phyloP scores from a whole-genome alignment of 106 monocot species.

The Dendrobium chrysotoxum region DNA sequence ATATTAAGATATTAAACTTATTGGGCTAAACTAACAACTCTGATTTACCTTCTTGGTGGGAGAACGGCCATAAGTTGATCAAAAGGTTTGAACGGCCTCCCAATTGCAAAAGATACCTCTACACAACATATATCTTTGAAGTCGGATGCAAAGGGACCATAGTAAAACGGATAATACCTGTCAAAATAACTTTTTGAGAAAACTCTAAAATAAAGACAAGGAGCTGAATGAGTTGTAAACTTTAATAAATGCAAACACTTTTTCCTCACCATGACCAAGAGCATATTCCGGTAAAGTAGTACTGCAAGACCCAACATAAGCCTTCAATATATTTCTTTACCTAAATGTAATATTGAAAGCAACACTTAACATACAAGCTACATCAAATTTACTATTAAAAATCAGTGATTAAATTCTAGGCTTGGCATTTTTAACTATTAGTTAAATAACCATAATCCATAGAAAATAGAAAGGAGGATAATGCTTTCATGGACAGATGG shows the following conservation, averaged over 20 bases:
- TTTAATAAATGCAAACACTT: background rate
- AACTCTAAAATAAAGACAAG: background rate
- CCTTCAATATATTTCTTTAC: constrained; percentile 47
- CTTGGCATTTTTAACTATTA: too few species aligned
- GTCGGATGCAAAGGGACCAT: constrained; percentile 58
- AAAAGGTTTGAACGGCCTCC: constrained; percentile 42
- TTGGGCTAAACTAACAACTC: background rate
- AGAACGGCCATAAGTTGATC: constrained; percentile 64
- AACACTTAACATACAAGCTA: background rate
- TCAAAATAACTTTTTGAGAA: background rate
- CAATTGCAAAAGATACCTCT: constrained; percentile 15
- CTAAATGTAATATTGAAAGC: constrained; percentile 9
- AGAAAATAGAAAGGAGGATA: background rate
- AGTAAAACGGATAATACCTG: constrained; percentile 58
- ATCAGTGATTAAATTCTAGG: background rate
- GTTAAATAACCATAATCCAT: background rate
- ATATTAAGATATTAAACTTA: background rate
- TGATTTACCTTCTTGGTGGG: constrained; percentile 39
- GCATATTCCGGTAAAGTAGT: constrained; percentile 37
- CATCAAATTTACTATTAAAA: background rate
- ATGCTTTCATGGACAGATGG: background rate
- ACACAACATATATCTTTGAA: constrained; percentile 13
- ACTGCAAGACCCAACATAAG: constrained; percentile 47
- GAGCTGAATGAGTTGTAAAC: background rate
- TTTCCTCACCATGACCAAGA: constrained; percentile 43